Evolutionary conservation across 805 yeast species (phyloP).

Genomic region (Candida sanyiensis): DNA sequence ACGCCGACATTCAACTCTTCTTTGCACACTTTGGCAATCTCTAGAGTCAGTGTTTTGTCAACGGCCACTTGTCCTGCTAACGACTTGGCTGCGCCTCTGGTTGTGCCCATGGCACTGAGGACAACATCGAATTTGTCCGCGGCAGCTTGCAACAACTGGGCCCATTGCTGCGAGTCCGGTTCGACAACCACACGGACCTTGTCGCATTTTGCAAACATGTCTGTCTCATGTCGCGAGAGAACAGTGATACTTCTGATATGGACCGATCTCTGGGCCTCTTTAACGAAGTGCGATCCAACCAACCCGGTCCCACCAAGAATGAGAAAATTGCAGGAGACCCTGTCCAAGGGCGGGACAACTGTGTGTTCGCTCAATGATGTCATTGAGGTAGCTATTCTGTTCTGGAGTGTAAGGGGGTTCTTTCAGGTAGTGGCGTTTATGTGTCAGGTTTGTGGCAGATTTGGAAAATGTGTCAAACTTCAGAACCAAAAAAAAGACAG

Average conservation of each 20-base stretch:
- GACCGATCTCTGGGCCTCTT: conserved; percentile 12
- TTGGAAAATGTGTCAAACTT: no score
- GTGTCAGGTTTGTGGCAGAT: no score
- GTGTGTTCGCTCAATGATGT: conserved; percentile 7
- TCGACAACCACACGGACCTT: conserved; percentile 40
- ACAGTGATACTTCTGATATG: conserved; percentile 11
- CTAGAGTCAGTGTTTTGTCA: conserved; percentile 65
- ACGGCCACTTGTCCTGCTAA: conserved; percentile 59
- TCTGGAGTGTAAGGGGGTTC: not conserved
- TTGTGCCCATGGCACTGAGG: conserved; percentile 69
- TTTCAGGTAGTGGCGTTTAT: not conserved
- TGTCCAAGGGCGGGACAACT: not conserved
- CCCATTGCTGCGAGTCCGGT: conserved; percentile 47
- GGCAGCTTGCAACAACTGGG: conserved; percentile 26
- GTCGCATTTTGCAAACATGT: conserved; percentile 8
- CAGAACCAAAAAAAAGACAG: no score
- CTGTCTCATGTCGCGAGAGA: conserved; percentile 7
- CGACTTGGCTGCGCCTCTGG: conserved; percentile 59
- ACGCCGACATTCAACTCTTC: conserved; percentile 51
- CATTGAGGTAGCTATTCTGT: not conserved
- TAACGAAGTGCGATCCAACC: conserved; percentile 18
- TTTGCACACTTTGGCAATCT: conserved; percentile 63
- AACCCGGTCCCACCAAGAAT: conserved; percentile 22
- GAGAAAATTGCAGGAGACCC: conserved; percentile 7
- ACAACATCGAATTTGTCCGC: conserved; percentile 27